phyloP scores from a whole-genome alignment of 1,139 yeast genomes.

The Spathaspora sp. region DNA sequence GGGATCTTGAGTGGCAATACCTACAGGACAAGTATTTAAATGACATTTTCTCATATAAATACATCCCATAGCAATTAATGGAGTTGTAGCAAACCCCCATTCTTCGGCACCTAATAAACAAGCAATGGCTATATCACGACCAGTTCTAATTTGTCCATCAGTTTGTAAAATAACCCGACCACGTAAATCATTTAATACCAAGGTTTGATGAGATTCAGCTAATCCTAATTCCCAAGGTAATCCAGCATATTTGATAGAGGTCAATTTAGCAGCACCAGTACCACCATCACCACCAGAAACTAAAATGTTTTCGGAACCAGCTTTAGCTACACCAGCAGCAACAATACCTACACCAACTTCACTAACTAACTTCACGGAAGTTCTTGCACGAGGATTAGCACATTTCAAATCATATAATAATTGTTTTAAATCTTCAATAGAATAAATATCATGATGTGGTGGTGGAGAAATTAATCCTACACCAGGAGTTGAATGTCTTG shows the following conservation, averaged over 20 bases:
- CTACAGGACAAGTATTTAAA: constrained; percentile 92
- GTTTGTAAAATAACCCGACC: constrained; percentile 95
- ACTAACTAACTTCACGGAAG: constrained; percentile 92
- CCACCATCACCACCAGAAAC: constrained; percentile 99
- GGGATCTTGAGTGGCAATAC: constrained; percentile 98
- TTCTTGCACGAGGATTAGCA: constrained; percentile 95
- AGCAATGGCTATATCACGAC: constrained; percentile 94
- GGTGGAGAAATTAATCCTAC: constrained; percentile 98
- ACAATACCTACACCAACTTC: constrained; percentile 99
- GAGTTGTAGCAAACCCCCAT: constrained; percentile 97
- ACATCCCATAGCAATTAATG: constrained; percentile 96
- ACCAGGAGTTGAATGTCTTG: constrained; percentile 95
- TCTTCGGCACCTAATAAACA: constrained; percentile 97
- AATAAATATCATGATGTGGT: constrained; percentile 91
- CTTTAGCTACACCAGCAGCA: constrained; percentile 99
- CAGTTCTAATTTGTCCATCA: constrained; percentile 96
- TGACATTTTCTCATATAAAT: constrained; percentile 95
- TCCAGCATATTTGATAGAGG: constrained; percentile 96
- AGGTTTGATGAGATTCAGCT: constrained; percentile 97
- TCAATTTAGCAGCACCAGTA: constrained; percentile 98
- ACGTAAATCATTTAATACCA: constrained; percentile 92
- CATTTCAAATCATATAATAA: constrained; percentile 95
- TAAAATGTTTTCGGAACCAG: constrained; percentile 94
- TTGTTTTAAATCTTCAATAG: constrained; percentile 97
- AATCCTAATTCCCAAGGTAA: constrained; percentile 98